Evolutionary conservation across 768 basidiomycete genomes (phyloP).

Genomic region (Termitomyces sp.): DNA sequence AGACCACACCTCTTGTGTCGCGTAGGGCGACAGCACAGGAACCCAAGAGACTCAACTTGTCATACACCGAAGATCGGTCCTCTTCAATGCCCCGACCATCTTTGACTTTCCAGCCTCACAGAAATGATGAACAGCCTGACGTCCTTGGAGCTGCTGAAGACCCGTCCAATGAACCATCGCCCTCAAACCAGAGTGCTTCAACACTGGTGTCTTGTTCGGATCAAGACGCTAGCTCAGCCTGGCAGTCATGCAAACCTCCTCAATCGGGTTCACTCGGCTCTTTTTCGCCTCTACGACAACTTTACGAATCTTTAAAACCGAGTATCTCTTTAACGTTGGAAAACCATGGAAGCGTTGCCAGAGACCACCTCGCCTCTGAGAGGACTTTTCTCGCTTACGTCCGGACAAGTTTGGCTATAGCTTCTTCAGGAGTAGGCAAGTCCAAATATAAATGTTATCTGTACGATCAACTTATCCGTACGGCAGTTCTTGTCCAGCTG

Average conservation of each 20-base stretch:
- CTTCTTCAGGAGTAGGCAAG: conserved; percentile 45
- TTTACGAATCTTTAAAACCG: background rate
- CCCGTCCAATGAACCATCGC: background rate
- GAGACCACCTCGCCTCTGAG: conserved; percentile 53
- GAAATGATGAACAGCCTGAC: background rate
- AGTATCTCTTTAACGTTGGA: conserved; percentile 27
- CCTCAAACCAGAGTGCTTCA: background rate
- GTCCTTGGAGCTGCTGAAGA: background rate
- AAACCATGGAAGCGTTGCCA: conserved; percentile 49
- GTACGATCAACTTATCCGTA: background rate
- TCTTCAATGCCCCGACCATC: too few relatives aligned
- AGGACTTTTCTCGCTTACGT: conserved; percentile 54
- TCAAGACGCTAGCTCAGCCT: background rate
- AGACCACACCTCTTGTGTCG: conserved; percentile 13
- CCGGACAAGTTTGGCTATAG: conserved; percentile 46
- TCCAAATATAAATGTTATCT: background rate
- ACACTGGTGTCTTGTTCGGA: background rate
- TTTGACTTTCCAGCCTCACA: conserved; percentile 3
- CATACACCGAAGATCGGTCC: too few relatives aligned
- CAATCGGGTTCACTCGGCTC: background rate
- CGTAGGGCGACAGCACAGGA: background rate
- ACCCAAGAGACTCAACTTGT: conserved; percentile 7
- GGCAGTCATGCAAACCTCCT: background rate
- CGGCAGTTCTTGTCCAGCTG: conserved; percentile 18
- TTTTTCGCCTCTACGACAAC: background rate